These are phyloP conservation scores for Tricholoma hemisulphureum DNA, from an alignment of 768 basidiomycete genomes.

Conservation along the genomic window DNA sequence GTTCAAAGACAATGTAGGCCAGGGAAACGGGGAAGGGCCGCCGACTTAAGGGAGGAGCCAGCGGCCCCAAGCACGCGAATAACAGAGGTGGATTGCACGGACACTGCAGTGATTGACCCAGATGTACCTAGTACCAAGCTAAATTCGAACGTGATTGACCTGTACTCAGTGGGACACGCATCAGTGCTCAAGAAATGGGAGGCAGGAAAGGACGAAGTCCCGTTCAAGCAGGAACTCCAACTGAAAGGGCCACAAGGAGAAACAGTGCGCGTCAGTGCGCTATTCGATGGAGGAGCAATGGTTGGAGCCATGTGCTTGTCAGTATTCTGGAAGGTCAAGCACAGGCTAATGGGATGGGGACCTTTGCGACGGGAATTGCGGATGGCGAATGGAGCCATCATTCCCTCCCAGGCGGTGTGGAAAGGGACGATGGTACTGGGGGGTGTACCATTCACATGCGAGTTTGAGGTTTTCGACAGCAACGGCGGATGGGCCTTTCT, in stretches of 20 bases:
- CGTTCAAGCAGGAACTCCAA: no score
- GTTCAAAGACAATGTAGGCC: background rate
- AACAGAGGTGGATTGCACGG: background rate
- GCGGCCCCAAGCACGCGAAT: background rate
- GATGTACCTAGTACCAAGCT: background rate
- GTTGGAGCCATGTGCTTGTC: slow-evolving; percentile 16
- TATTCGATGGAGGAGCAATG: no score
- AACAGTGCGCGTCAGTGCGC: no score
- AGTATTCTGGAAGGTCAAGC: slow-evolving; percentile 13
- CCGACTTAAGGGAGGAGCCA: background rate
- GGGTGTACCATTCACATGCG: background rate
- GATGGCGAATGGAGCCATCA: slow-evolving; percentile 32
- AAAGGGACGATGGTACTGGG: slow-evolving; percentile 18
- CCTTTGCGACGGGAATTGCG: slow-evolving; percentile 10
- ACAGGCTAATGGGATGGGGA: slow-evolving; percentile 7
- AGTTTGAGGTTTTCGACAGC: slow-evolving; percentile 24
- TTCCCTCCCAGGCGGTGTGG: slow-evolving; percentile 20
- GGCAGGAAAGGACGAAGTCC: no score
- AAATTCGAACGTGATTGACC: background rate
- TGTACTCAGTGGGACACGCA: background rate
- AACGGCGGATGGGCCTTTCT: no score
- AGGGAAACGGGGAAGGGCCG: slow-evolving; percentile 11
- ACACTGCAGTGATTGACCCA: background rate
- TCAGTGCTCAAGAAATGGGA: no score
- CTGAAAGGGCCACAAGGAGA: no score